Conservation (phyloP, 2,329 filamentous ascomycete genomes). For the Sordariomycetes sp. region DNA sequence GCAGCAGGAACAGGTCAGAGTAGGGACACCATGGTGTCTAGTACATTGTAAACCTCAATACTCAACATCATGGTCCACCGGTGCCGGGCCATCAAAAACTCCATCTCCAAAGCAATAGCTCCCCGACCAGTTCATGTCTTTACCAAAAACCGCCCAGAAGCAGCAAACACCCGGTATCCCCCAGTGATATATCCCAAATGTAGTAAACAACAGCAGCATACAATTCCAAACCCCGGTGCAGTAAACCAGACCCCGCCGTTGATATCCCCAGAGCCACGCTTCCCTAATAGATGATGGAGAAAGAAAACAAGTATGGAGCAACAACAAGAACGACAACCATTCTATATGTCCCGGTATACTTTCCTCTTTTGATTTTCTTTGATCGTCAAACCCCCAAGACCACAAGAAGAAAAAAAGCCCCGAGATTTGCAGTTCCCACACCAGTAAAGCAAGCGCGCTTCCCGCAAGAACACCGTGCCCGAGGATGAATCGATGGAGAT, state of each 20-base stretch:
- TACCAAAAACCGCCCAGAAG: background rate
- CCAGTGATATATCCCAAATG: background rate
- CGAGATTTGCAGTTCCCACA: background rate
- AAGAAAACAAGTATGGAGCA: background rate
- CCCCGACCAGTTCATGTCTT: background rate
- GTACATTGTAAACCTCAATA: background rate
- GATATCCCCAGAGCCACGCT: background rate
- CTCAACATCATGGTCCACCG: background rate
- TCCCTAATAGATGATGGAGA: background rate
- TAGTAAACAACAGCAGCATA: background rate
- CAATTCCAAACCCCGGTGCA: background rate
- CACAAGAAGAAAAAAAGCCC: slow-evolving; percentile 1
- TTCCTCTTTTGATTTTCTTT: background rate
- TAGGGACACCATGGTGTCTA: background rate
- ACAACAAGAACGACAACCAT: slow-evolving; percentile 4
- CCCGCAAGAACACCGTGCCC: background rate
- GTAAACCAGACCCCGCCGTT: background rate
- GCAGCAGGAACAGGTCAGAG: background rate
- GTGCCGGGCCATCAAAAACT: background rate
- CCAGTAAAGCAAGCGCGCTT: slow-evolving; percentile 1
- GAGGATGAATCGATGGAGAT: slow-evolving; percentile 2
- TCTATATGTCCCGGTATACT: slow-evolving; percentile 3
- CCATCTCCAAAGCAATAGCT: background rate
- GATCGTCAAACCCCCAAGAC: background rate
- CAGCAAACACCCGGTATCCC: background rate